Conservation (phyloP, 306 rosid genomes). For the Urtica urens region DNA sequence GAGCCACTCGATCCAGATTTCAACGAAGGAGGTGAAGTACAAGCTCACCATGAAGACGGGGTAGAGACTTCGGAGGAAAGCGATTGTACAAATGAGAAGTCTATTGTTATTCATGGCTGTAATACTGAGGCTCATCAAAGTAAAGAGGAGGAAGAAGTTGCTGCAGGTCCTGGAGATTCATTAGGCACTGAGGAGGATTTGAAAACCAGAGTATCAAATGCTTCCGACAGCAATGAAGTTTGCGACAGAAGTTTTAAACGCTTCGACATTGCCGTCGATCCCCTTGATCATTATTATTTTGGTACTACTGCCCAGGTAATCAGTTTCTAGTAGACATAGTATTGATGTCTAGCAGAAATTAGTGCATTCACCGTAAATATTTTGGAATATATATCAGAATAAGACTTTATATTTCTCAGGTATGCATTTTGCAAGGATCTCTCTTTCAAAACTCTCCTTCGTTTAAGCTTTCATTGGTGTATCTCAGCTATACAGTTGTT, state of each 20-base stretch:
- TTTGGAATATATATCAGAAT: background rate
- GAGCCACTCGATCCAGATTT: constrained; percentile 38
- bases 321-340: background rate
- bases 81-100: constrained; percentile 30
- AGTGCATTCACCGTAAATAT: background rate
- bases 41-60: constrained; percentile 21
- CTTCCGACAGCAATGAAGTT: constrained; percentile 28
- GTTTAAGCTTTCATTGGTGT: too few relatives aligned
- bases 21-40: constrained; percentile 30
- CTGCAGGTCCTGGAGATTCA: constrained; percentile 28
- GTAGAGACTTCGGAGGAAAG: constrained; percentile 20
- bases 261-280: constrained; percentile 80
- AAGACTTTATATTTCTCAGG: too few relatives aligned
- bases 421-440: too few relatives aligned
- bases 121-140: constrained; percentile 21
- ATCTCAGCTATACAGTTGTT: too few relatives aligned
- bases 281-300: constrained; percentile 71
- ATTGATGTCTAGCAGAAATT: background rate
- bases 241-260: constrained; percentile 56
- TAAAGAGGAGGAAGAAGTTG: constrained; percentile 29
- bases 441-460: background rate
- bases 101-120: constrained; percentile 20
- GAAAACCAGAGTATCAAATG: constrained; percentile 31
- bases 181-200: constrained; percentile 38
- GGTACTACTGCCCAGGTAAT: constrained; percentile 80